phyloP scores from a whole-genome alignment of 768 basidiomycete genomes.

The Mycena vitilis region DNA sequence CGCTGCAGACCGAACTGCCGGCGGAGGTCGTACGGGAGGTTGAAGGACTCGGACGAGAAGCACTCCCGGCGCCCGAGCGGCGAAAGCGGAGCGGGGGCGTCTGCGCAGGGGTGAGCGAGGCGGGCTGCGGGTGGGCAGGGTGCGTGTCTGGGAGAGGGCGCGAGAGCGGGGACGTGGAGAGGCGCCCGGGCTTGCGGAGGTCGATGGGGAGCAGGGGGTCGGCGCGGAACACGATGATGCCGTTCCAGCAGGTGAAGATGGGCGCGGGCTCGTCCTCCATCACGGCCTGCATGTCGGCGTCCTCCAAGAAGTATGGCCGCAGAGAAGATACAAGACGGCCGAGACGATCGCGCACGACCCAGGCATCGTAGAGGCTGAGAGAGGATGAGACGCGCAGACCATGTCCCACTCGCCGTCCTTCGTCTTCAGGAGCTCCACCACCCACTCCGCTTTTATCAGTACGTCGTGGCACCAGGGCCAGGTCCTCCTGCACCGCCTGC shows the following conservation, averaged over 20 bases:
- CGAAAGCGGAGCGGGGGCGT: constrained; percentile 50
- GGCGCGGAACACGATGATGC: constrained; percentile 52
- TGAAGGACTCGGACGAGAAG: constrained; percentile 54
- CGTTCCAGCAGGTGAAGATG: constrained; percentile 60
- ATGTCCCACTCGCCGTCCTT: constrained; percentile 54
- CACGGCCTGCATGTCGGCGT: constrained; percentile 48
- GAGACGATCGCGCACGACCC: constrained; percentile 51
- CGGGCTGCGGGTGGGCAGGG: constrained; percentile 38
- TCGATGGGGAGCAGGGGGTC: constrained; percentile 55
- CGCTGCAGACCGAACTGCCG: constrained; percentile 50
- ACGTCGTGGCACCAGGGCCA: too few species aligned
- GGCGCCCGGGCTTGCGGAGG: constrained; percentile 44
- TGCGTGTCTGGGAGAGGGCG: constrained; percentile 44
- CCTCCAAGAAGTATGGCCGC: constrained; percentile 58
- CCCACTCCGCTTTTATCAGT: constrained; percentile 51
- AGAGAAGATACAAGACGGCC: constrained; percentile 44
- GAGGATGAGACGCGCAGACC: constrained; percentile 45
- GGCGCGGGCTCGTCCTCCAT: constrained; percentile 53
- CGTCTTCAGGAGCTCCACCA: constrained; percentile 53
- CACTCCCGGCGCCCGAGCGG: constrained; percentile 42
- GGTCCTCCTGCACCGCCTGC: constrained; percentile 45
- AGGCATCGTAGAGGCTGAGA: constrained; percentile 49
- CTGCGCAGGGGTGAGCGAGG: constrained; percentile 40
- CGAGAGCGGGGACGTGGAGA: constrained; percentile 47
- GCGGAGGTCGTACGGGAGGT: constrained; percentile 56